Evolutionary conservation across 805 yeast genomes (phyloP), one percentile per base, ranked within the genome.

Genomic region (Candida wancherniae): DNA sequence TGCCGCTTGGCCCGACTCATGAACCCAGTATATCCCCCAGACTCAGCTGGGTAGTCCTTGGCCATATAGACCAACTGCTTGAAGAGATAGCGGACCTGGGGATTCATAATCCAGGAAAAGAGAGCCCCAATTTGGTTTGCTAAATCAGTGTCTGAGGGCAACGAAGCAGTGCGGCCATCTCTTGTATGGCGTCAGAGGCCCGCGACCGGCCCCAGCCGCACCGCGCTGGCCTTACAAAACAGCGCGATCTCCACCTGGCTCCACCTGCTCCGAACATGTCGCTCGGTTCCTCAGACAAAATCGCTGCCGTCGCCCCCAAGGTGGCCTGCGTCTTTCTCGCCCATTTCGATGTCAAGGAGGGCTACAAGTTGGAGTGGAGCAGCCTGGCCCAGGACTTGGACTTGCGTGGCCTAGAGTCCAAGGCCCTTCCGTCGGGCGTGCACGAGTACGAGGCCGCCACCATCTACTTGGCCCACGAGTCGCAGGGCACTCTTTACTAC

Each of bases 371-470:
- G 29, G 52, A 54, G n/a, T 65, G 69, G 69, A 40, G 53, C 13
- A 50, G 51, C 24, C 40, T 52, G n/a, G 15, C 37, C 4, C 15
- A 21, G n/a, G 27, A 30, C 22, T 30, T 57, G 11, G 39, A 47
- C 20, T 40, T 59, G 15, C 22, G 11, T 25, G 68, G 68, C 4
- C 48, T 65, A 20, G 71, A 65, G 33, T 62, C 51, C 42, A 61
- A 60, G 31, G 48, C 52, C 9, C 44, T 65, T 18, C 71, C 70
- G 6, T 59, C 67, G 0, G 70, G 70, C 2, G 50, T 65, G 23
- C 70, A 64, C 38, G 62, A 63, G 32, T 46, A 43, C 20, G 40
- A 44, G 12, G 37, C 51, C 32, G 53, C 59, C 11, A 49, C 58
- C 7, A 48, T 62, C 8, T 43, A 57, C 25, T 44, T 64, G 29